A percentile compares a stretch with the other conserved stretches of the same genome.
These are phyloP conservation scores for Primulina eburnea DNA, from an alignment of 257 asterid genomes.

Conservation along the genomic window DNA sequence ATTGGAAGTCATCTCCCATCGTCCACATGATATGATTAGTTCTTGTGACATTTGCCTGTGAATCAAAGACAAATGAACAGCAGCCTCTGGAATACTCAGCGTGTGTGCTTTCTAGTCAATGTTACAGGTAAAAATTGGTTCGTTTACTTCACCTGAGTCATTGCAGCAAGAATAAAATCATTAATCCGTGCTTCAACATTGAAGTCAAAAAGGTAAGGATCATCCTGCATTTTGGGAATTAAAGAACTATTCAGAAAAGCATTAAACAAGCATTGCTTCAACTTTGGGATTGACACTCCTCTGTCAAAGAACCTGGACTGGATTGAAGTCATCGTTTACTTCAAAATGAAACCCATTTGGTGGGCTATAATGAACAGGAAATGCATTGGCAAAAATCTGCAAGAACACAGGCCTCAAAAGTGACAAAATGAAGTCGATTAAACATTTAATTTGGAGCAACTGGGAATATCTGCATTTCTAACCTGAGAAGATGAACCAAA, in stretches of 20 bases:
- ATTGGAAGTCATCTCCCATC: slow-evolving; percentile 82
- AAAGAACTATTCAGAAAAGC: slow-evolving; percentile 5
- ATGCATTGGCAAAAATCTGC: slow-evolving; percentile 78
- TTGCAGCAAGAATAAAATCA: slow-evolving; percentile 69
- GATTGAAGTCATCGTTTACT: slow-evolving; percentile 42
- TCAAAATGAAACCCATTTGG: slow-evolving; percentile 76
- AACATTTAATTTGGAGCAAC: background rate
- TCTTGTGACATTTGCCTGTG: slow-evolving; percentile 75
- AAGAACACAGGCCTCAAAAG: slow-evolving; percentile 21
- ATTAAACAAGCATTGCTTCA: background rate
- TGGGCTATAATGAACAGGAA: slow-evolving; percentile 77
- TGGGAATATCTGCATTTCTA: slow-evolving; percentile 4
- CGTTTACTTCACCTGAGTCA: slow-evolving; percentile 51
- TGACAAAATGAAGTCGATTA: slow-evolving; percentile 15
- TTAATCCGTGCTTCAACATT: slow-evolving; percentile 63
- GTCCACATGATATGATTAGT: slow-evolving; percentile 93
- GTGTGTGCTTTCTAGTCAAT: background rate
- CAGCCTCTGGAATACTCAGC: background rate
- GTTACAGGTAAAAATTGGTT: slow-evolving; percentile 8
- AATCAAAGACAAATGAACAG: slow-evolving; percentile 26
- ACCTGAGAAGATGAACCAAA: slow-evolving; percentile 74
- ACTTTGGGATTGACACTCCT: slow-evolving; percentile 2
- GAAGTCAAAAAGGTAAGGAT: slow-evolving; percentile 62
- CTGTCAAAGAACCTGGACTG: slow-evolving; percentile 61
- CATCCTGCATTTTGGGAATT: slow-evolving; percentile 53